A percentile compares a stretch with the other conserved stretches of the same genome.
Evolutionary conservation across 2,329 filamentous ascomycete genomes (phyloP).

Genomic region (Zymoseptoria brevis): DNA sequence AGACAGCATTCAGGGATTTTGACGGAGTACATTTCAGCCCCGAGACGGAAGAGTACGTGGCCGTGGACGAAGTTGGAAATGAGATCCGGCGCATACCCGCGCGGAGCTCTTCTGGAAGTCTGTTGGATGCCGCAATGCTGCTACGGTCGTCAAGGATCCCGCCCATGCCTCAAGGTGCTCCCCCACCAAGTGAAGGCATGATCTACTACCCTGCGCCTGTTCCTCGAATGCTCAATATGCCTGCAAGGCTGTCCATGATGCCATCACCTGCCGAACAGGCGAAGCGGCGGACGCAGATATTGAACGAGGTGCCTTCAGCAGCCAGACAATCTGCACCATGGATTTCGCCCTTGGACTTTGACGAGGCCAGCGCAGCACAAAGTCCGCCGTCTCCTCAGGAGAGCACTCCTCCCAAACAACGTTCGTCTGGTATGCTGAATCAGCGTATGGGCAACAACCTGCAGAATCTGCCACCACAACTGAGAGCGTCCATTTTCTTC

Average conservation of each 20-base stretch:
- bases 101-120: conserved; percentile 23
- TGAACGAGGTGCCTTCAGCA: conserved; percentile 45
- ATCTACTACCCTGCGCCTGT: conserved; percentile 93
- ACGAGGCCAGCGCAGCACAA: conserved; percentile 8
- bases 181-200: conserved; percentile 67
- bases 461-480: conserved; percentile 62
- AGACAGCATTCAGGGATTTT: conserved; percentile 67
- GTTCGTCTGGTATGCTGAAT: conserved; percentile 19
- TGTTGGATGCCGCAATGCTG: conserved; percentile 23
- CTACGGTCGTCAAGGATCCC: conserved; percentile 10
- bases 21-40: conserved; percentile 70
- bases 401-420: conserved; percentile 4
- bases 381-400: conserved; percentile 1
- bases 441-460: conserved; percentile 32
- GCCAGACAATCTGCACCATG: conserved; percentile 46
- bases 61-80: conserved; percentile 27
- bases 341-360: conserved; percentile 29
- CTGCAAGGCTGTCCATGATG: conserved; percentile 73
- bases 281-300: conserved; percentile 63
- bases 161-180: conserved; percentile 33
- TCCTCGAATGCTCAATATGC: conserved; percentile 85
- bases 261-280: conserved; percentile 58
- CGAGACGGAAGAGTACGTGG: conserved; percentile 34
- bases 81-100: conserved; percentile 27
- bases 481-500: conserved; percentile 88